Percentiles rank a stretch among this genome's conserved stretches.
These are phyloP conservation scores for Dovyalis caffra DNA, from an alignment of 345 rosid species.

Conservation along the genomic window DNA sequence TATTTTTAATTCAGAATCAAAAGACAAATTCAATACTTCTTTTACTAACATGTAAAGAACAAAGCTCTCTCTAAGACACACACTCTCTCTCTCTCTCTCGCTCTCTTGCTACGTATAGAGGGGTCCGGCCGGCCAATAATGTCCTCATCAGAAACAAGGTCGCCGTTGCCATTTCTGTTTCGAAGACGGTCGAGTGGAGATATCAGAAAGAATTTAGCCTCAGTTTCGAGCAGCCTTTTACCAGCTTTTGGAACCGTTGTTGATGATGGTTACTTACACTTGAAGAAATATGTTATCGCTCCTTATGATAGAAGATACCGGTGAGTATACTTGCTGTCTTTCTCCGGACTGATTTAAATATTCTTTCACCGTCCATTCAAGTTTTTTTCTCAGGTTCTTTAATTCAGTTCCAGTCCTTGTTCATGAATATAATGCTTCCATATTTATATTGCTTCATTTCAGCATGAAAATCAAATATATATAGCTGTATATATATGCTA, in stretches of 20 bases:
- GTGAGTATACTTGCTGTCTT: conserved; percentile 22
- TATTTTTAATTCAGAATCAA: not conserved
- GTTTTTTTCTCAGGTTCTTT: too few species aligned
- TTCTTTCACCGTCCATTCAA: not conserved
- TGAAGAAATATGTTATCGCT: conserved; percentile 54
- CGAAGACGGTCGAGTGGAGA: conserved; percentile 61
- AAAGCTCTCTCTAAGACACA: not conserved
- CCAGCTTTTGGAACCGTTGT: conserved; percentile 86
- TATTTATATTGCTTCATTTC: too few species aligned
- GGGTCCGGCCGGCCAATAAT: not conserved
- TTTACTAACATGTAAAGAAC: too few species aligned
- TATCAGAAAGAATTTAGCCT: conserved; percentile 47
- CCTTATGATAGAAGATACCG: conserved; percentile 91
- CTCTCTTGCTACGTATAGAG: not conserved
- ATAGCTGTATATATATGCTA: too few species aligned
- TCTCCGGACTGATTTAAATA: not conserved
- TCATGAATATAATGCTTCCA: too few species aligned
- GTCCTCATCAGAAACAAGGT: conserved; percentile 27
- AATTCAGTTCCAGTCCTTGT: too few species aligned
- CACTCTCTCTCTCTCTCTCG: not conserved
- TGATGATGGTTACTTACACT: conserved; percentile 43
- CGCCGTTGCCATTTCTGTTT: conserved; percentile 48
- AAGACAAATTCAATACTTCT: too few species aligned
- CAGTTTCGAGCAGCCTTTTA: conserved; percentile 78
- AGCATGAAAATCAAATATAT: not conserved